Base-by-base conservation (phyloP, 768 basidiomycete species). In the Punctularia strigosozonata region DNA sequence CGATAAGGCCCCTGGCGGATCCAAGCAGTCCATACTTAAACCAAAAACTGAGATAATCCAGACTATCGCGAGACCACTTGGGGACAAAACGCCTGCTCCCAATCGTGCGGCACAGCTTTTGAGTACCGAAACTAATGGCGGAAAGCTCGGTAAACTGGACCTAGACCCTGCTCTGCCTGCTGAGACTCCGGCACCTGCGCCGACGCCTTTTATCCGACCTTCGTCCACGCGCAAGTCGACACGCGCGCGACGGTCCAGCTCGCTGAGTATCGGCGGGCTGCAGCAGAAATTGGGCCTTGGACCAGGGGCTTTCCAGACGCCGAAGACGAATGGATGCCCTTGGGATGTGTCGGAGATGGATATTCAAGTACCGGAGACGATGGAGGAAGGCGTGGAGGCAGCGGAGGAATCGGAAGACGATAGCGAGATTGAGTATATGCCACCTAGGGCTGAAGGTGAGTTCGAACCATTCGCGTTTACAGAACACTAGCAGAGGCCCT, bases 21-120 rank as follows among this genome's bases (percentile, higher is more conserved):
- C n/a, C n/a, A n/a, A n/a, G n/a, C n/a, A n/a, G n/a, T n/a, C n/a
- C n/a, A n/a, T n/a, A n/a, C n/a, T n/a, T n/a, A n/a, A 43, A 47
- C 48, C 24, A 36, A 64, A 62, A 41, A 53, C 46, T 5, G 20
- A 30, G 15, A 20, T 45, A 2, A 19, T 31, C n/a, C 32, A 18
- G 21, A 41, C 45, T 12, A 35, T 45, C 23, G 49, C 55, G 5
- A 70, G 74, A 10, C 77, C 80, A 2, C 62, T 87, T 6, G 66
- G 65, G 19, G 83, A 87, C 60, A 85, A 81, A 57, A 87, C 83
- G 1, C 83, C 83, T 2, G 77, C 78, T 47, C 73, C 75, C 3
- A 86, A 85, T 52, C 76, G 80, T 43, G 60, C 62, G 38, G 65
- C 58, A 18, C 64, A 10, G 7, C 10, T 60, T 3, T 37, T 41